Evolutionary conservation across 495 filamentous ascomycete species (phyloP).

Genomic region (Massariosphaeria phaeospora): DNA sequence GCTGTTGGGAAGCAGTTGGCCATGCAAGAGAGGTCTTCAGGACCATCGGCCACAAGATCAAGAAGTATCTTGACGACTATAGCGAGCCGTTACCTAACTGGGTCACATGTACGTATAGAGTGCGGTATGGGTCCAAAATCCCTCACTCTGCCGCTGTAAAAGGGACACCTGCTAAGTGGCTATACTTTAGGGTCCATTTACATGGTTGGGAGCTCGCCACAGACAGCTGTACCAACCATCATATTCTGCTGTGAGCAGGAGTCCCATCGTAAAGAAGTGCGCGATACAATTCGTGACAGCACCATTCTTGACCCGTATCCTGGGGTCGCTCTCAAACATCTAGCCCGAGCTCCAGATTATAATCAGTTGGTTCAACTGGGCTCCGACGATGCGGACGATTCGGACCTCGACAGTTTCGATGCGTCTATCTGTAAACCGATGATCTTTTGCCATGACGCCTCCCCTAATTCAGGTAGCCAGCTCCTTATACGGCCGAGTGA

Average conservation of each 20-base stretch:
- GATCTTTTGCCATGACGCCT: not conserved
- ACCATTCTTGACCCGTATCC: slow-evolving; percentile 4
- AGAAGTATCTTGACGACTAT: slow-evolving; percentile 11
- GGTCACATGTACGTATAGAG: too few relatives aligned
- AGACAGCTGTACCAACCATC: slow-evolving; percentile 5
- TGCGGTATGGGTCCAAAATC: too few relatives aligned
- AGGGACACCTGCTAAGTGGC: too few relatives aligned
- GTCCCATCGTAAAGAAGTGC: not conserved
- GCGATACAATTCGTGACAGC: slow-evolving; percentile 7
- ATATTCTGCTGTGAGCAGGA: slow-evolving; percentile 15
- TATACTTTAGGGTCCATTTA: too few relatives aligned
- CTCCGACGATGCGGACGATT: not conserved
- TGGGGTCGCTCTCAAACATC: not conserved
- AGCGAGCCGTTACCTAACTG: slow-evolving; percentile 6
- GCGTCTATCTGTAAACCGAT: not conserved
- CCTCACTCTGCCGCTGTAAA: too few relatives aligned
- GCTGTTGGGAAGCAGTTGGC: slow-evolving; percentile 19
- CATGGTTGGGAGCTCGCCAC: slow-evolving; percentile 9
- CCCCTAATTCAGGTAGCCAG: not conserved
- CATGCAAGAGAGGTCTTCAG: slow-evolving; percentile 8
- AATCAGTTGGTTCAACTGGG: slow-evolving; percentile 13
- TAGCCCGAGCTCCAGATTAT: slow-evolving; percentile 5
- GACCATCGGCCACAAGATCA: slow-evolving; percentile 9
- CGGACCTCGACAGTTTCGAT: not conserved
- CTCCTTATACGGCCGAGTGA: not conserved